Evolutionary conservation across 352 stramenopile species (phyloP).

Genomic region (Saprolegnia parasitica): DNA sequence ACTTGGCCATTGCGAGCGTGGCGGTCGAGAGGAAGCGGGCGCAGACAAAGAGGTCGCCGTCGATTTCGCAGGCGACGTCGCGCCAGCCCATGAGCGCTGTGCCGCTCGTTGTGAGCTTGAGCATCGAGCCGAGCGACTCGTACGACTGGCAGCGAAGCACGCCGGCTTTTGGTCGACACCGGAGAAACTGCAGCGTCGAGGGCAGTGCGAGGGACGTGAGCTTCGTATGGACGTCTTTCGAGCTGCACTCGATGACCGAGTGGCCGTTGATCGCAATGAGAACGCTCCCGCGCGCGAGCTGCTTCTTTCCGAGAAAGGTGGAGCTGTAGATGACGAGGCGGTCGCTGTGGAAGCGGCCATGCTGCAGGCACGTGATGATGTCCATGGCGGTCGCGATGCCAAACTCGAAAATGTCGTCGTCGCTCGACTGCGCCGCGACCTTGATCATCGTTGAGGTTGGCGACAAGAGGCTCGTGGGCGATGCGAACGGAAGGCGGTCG

Average conservation of each 20-base stretch:
- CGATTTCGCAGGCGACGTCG: conserved; percentile 23
- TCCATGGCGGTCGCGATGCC: not conserved
- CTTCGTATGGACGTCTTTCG: conserved; percentile 35
- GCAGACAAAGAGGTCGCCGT: conserved; percentile 24
- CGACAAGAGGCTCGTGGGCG: not conserved
- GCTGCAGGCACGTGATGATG: not conserved
- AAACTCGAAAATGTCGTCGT: conserved; percentile 26
- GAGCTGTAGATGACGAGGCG: conserved; percentile 10
- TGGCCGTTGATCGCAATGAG: conserved; percentile 67
- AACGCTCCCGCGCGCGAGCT: conserved; percentile 42
- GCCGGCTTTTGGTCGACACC: conserved; percentile 8
- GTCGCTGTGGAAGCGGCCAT: conserved; percentile 1
- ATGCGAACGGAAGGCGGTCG: not conserved
- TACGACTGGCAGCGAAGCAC: conserved; percentile 18
- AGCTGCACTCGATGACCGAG: conserved; percentile 55
- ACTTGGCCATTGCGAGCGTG: conserved; percentile 21
- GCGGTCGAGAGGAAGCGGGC: not conserved
- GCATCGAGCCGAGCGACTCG: conserved; percentile 21
- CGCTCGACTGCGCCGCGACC: conserved; percentile 18
- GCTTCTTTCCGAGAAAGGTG: conserved; percentile 13
- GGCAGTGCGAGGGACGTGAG: conserved; percentile 56
- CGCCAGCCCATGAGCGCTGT: conserved; percentile 26
- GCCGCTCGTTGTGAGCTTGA: conserved; percentile 25
- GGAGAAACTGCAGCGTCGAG: conserved; percentile 50
- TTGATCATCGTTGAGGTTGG: conserved; percentile 25